phyloP scores from a whole-genome alignment of 2,329 filamentous ascomycete genomes.

The Dactylonectria macrodidyma region DNA sequence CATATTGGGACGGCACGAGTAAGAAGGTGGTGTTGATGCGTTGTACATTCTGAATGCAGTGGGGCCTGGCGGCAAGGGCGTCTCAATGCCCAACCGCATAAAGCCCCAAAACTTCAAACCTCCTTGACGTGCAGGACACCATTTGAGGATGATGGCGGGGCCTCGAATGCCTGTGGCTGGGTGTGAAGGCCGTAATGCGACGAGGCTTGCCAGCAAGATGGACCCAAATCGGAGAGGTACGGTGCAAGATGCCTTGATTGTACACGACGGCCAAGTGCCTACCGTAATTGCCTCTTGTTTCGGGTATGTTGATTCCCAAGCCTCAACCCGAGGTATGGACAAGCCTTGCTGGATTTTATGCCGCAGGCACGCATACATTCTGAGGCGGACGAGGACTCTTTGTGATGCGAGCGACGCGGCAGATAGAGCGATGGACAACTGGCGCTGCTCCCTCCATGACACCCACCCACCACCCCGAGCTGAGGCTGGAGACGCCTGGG shows the following conservation, averaged over 20 bases:
- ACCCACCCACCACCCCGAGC: conserved; percentile 26
- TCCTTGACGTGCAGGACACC: conserved; percentile 42
- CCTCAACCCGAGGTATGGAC: conserved; percentile 15
- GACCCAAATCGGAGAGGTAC: conserved; percentile 1
- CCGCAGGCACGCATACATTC: conserved; percentile 35
- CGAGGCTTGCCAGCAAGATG: conserved; percentile 38
- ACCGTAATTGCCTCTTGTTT: conserved; percentile 8
- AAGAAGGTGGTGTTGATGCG: conserved; percentile 56
- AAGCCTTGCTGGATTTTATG: conserved; percentile 30
- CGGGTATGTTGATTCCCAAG: conserved; percentile 6
- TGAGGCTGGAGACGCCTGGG: conserved; percentile 9
- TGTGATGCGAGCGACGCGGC: conserved; percentile 31
- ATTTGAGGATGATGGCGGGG: conserved; percentile 33
- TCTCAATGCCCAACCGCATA: conserved; percentile 65
- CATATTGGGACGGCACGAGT: conserved; percentile 30
- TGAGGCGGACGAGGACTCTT: conserved; percentile 30
- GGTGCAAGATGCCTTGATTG: conserved; percentile 27
- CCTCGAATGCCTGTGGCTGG: conserved; percentile 35
- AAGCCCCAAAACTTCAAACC: conserved; percentile 41
- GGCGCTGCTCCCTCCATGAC: conserved; percentile 36
- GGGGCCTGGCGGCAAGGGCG: conserved; percentile 60
- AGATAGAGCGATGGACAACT: conserved; percentile 43
- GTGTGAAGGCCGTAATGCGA: conserved; percentile 34
- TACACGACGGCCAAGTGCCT: conserved; percentile 1
- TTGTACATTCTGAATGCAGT: conserved; percentile 61